phyloP scores from a whole-genome alignment of 108 stramenopile species.

The Fistulifera solaris region DNA sequence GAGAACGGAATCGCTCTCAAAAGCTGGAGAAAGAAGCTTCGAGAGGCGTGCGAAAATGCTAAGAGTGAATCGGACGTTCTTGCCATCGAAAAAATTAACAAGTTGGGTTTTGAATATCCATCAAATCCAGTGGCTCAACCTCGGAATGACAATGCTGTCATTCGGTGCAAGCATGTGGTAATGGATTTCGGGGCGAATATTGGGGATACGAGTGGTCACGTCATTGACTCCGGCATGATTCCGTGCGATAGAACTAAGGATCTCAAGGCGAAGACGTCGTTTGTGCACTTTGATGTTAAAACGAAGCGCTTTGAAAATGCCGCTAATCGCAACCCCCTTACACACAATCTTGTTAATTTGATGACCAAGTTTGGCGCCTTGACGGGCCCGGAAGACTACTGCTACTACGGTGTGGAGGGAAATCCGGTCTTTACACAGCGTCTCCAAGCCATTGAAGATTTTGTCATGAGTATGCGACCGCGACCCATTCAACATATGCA shows the following conservation, averaged over 20 bases:
- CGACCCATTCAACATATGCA: conserved; percentile 29
- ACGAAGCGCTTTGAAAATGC: background rate
- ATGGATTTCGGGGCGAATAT: conserved; percentile 37
- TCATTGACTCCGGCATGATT: conserved; percentile 26
- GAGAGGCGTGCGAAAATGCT: background rate
- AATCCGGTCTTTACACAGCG: conserved; percentile 35
- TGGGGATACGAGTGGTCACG: conserved; percentile 28
- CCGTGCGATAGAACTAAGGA: conserved; percentile 10
- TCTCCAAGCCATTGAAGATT: conserved; percentile 24
- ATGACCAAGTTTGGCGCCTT: conserved; percentile 3
- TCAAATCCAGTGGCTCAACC: background rate
- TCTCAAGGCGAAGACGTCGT: background rate
- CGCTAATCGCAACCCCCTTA: conserved; percentile 2
- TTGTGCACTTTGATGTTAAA: conserved; percentile 9
- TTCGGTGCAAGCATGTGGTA: conserved; percentile 18
- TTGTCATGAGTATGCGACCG: conserved; percentile 20
- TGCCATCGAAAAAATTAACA: background rate
- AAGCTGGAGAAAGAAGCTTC: background rate
- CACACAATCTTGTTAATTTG: conserved; percentile 3
- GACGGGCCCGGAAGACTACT: conserved; percentile 14
- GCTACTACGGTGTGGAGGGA: conserved; percentile 41
- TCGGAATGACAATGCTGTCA: background rate
- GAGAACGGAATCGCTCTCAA: background rate
- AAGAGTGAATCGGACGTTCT: background rate
- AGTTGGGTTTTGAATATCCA: background rate